These are phyloP conservation scores for Fusarium cyanostomum DNA, from an alignment of 2,329 filamentous ascomycete genomes.

Conservation along the genomic window DNA sequence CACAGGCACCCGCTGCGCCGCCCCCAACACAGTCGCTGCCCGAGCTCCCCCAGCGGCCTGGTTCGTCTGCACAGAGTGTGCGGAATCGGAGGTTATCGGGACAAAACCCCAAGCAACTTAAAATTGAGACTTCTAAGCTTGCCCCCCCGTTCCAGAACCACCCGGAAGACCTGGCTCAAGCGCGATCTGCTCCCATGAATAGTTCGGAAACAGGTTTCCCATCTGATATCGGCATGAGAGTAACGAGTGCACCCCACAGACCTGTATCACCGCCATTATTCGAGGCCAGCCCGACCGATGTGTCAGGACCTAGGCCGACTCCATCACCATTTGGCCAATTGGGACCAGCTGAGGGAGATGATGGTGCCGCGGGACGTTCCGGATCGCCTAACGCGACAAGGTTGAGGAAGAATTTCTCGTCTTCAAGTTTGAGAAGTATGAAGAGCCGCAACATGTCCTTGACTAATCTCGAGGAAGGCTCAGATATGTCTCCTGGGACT, in stretches of 20 bases:
- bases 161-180: constrained; percentile 15
- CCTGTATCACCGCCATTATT: constrained; percentile 42
- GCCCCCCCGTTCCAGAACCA: constrained; percentile 34
- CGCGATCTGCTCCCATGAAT: constrained; percentile 22
- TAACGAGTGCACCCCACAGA: constrained; percentile 18
- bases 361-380: constrained; percentile 54
- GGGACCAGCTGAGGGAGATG: constrained; percentile 48
- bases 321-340: constrained; percentile 48
- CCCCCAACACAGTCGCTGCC: constrained; percentile 61
- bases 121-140: constrained; percentile 77
- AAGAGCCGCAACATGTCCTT: constrained; percentile 79
- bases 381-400: constrained; percentile 63
- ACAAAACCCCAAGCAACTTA: constrained; percentile 82
- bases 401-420: constrained; percentile 74
- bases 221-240: constrained; percentile 13
- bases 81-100: constrained; percentile 82
- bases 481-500: constrained; percentile 76
- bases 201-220: constrained; percentile 13
- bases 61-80: constrained; percentile 62
- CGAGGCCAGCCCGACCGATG: constrained; percentile 44
- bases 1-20: constrained; percentile 50
- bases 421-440: constrained; percentile 75
- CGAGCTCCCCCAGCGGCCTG: constrained; percentile 51
- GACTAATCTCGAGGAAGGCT: constrained; percentile 67
- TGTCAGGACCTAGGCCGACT: constrained; percentile 27